Percentiles rank a stretch among this genome's conserved stretches.
phyloP scores from a whole-genome alignment of 495 filamentous ascomycete genomes.

The Parathielavia appendiculata region DNA sequence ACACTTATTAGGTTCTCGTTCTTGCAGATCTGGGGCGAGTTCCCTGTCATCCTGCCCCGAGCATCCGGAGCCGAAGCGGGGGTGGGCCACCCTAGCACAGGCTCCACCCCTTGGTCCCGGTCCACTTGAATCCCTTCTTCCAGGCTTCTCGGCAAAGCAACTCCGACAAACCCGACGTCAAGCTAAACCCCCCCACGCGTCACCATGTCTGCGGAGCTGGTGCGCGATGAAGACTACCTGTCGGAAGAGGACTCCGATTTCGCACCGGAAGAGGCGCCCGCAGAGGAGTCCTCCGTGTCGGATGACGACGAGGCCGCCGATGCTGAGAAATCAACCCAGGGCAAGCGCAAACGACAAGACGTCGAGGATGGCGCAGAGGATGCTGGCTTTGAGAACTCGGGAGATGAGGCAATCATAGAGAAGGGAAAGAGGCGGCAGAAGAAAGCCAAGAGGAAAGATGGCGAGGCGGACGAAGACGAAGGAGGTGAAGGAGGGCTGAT shows the following conservation, averaged over 20 bases:
- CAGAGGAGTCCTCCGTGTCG: constrained; percentile 43
- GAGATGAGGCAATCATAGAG: constrained; percentile 72
- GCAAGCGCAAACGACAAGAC: constrained; percentile 37
- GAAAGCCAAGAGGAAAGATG: constrained; percentile 47
- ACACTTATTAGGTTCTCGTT: not conserved
- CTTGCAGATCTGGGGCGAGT: not conserved
- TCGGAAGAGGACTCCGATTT: constrained; percentile 75
- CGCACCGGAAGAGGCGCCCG: constrained; percentile 54
- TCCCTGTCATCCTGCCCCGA: not conserved
- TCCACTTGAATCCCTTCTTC: not conserved
- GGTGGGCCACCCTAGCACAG: constrained; percentile 5
- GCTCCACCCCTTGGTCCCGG: not conserved
- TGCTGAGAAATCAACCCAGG: constrained; percentile 15
- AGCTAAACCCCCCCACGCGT: not conserved
- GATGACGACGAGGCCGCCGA: constrained; percentile 34
- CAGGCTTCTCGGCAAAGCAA: constrained; percentile 5
- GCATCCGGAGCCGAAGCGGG: constrained; percentile 12
- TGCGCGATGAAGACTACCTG: constrained; percentile 57
- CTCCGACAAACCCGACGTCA: not conserved
- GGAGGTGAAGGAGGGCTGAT: constrained; percentile 74
- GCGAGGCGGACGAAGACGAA: constrained; percentile 46
- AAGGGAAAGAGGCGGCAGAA: constrained; percentile 54
- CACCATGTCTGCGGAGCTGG: constrained; percentile 21
- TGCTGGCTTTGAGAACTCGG: constrained; percentile 55
- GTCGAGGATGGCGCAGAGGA: constrained; percentile 42